These are phyloP conservation scores for Exserohilum turcica DNA, from an alignment of 2,329 filamentous ascomycete genomes.

Conservation along the genomic window DNA sequence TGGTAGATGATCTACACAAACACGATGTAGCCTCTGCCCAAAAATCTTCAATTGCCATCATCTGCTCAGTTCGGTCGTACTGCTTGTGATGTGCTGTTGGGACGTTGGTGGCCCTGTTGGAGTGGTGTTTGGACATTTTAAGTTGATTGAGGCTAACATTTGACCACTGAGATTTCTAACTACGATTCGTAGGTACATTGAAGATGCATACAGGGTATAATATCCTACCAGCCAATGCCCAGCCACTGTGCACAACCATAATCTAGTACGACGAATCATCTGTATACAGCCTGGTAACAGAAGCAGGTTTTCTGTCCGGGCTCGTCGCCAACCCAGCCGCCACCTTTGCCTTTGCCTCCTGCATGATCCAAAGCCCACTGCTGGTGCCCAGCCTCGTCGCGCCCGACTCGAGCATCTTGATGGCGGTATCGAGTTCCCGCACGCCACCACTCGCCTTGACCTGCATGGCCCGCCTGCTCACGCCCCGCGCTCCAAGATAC, in stretches of 20 bases:
- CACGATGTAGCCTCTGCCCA: slow-evolving; percentile 38
- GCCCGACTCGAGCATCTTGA: slow-evolving; percentile 62
- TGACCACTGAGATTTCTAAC: too few relatives aligned
- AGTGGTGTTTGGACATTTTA: not conserved
- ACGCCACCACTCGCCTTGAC: slow-evolving; percentile 66
- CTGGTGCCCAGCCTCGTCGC: slow-evolving; percentile 63
- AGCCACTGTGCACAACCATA: not conserved
- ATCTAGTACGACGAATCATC: slow-evolving; percentile 34
- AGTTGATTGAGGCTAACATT: not conserved
- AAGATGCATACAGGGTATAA: not conserved
- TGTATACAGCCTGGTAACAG: slow-evolving; percentile 44
- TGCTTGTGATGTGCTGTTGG: not conserved
- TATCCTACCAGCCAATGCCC: not conserved
- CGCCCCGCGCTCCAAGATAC: slow-evolving; percentile 44
- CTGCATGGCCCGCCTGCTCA: slow-evolving; percentile 48
- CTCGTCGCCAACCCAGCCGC: slow-evolving; percentile 17
- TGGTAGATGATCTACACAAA: slow-evolving; percentile 36
- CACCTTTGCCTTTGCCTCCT: slow-evolving; percentile 47
- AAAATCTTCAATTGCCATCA: slow-evolving; percentile 44
- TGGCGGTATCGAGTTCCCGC: slow-evolving; percentile 55
- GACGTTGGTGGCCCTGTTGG: not conserved
- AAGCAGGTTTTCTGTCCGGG: slow-evolving; percentile 27
- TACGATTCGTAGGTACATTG: too few relatives aligned
- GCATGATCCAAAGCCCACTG: slow-evolving; percentile 61
- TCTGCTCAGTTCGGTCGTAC: slow-evolving; percentile 12